phyloP scores from a whole-genome alignment of 2,329 filamentous ascomycete genomes.

The Xylariaceae sp. region DNA sequence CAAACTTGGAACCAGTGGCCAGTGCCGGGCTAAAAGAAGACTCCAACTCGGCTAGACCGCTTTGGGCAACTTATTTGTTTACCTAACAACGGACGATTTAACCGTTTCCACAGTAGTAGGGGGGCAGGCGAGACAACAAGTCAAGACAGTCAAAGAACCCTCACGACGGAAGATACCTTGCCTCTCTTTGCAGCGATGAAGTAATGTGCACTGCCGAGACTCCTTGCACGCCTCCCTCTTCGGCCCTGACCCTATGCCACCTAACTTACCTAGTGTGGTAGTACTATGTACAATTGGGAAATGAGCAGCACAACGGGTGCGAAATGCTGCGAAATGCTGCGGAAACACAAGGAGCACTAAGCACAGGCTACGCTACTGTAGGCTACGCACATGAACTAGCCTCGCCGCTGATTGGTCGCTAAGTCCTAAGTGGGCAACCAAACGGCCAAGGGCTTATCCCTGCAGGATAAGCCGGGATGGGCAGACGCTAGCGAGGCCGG shows the following conservation, averaged over 20 bases:
- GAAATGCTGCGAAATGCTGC: conserved; percentile 11
- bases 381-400: conserved; percentile 6
- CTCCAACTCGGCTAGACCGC: background rate
- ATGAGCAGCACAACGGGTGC: background rate
- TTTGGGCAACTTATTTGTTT: background rate
- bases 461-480: background rate
- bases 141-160: too few relatives aligned
- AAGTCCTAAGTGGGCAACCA: conserved; percentile 8
- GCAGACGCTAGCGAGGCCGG: background rate
- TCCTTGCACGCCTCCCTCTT: background rate
- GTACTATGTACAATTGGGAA: background rate
- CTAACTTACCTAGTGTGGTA: too few relatives aligned
- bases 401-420: conserved; percentile 13
- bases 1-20: too few relatives aligned
- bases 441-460: conserved; percentile 7
- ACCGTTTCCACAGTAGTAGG: background rate
- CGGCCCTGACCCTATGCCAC: background rate
- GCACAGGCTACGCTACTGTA: conserved; percentile 5
- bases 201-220: background rate
- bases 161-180: background rate
- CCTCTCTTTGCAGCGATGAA: background rate
- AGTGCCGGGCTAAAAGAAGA: background rate
- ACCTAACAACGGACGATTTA: background rate
- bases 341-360: conserved; percentile 5
- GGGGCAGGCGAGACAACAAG: background rate